Conservation (phyloP, 306 rosid genomes). For the Nissolia schottii region DNA sequence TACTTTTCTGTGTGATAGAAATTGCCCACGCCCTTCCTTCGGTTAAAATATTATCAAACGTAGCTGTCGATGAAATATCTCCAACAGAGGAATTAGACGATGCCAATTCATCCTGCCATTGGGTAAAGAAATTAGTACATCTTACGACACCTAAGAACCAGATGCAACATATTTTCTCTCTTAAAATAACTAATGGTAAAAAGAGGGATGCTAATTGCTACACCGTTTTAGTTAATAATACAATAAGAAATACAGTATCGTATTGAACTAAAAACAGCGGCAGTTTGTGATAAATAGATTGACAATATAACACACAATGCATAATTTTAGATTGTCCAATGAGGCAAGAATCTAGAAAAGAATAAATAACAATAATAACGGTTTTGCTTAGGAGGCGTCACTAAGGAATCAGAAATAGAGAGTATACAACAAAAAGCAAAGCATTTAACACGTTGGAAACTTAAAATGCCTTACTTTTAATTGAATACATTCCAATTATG, state of each 20-base stretch:
- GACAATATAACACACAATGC: no score
- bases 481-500: neutral
- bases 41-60: slow-evolving; percentile 43
- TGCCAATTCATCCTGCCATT: slow-evolving; percentile 52
- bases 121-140: slow-evolving; percentile 15
- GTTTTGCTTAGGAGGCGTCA: no score
- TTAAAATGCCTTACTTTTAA: neutral
- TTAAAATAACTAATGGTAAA: neutral
- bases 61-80: slow-evolving; percentile 39
- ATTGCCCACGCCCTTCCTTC: slow-evolving; percentile 85
- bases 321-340: no score
- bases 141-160: slow-evolving; percentile 11
- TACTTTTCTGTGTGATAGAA: slow-evolving; percentile 60
- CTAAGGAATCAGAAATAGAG: no score
- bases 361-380: neutral
- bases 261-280: neutral
- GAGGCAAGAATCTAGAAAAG: neutral
- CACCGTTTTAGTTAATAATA: neutral
- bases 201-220: neutral
- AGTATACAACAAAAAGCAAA: no score
- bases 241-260: neutral
- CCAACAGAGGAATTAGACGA: slow-evolving; percentile 41
- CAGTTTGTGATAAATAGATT: no score
- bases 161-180: slow-evolving; percentile 15
- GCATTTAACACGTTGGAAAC: neutral